Evolutionary conservation across 2,329 filamentous ascomycete species (phyloP).

Genomic region (Arthrinium phaeospermum): DNA sequence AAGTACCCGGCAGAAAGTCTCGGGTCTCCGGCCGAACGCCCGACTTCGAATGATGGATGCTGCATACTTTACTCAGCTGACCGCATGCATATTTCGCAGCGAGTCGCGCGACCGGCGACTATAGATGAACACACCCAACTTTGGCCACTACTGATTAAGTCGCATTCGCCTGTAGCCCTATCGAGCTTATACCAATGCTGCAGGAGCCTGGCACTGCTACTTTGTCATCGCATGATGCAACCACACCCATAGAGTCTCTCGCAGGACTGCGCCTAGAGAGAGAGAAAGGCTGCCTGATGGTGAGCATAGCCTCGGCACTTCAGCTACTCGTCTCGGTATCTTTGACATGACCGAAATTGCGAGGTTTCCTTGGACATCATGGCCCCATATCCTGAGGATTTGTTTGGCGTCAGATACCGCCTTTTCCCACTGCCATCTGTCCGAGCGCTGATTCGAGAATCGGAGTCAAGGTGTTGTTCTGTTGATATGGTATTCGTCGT

Average conservation of each 20-base stretch:
- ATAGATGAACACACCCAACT: conserved; percentile 6
- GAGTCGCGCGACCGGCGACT: not conserved
- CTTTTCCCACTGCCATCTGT: not conserved
- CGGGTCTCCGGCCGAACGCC: not conserved
- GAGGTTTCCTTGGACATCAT: not conserved
- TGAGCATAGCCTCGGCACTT: not conserved
- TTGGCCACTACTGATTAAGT: not conserved
- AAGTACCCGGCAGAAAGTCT: not conserved
- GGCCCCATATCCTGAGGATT: not conserved
- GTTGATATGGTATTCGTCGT: not conserved
- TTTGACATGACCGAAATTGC: not conserved
- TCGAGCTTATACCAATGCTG: not conserved
- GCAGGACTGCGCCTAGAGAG: not conserved
- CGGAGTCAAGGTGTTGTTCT: not conserved
- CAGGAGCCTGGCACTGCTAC: not conserved
- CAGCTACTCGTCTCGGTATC: not conserved
- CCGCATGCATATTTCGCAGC: not conserved
- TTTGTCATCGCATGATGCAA: not conserved
- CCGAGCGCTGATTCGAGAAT: no score
- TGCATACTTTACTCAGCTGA: not conserved
- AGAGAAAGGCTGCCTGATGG: not conserved
- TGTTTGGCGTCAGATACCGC: not conserved
- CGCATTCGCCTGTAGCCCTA: not conserved
- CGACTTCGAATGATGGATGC: not conserved
- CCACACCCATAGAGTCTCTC: not conserved